Evolutionary conservation across 805 yeast species (phyloP).

Genomic region (Teunomyces cretensis): DNA sequence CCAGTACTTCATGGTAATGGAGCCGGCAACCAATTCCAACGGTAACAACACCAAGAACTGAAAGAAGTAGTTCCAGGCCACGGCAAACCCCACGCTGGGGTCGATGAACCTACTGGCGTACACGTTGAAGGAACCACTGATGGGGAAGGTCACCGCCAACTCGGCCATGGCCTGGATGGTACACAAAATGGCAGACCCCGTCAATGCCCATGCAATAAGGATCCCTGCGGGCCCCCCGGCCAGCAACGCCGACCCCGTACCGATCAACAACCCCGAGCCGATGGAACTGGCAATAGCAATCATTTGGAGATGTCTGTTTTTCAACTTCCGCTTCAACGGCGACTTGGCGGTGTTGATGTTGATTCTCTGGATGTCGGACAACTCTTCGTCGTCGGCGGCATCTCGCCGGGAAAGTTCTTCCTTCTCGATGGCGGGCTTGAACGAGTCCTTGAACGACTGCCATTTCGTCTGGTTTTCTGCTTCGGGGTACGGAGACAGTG

Average conservation of each 20-base stretch:
- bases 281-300: constrained; percentile 72
- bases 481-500: constrained; percentile 1
- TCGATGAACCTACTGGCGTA: constrained; percentile 53
- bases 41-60: constrained; percentile 60
- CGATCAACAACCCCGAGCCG: constrained; percentile 57
- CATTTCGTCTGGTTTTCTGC: constrained; percentile 23
- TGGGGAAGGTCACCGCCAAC: constrained; percentile 52
- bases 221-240: constrained; percentile 34
- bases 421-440: constrained; percentile 35
- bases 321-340: constrained; percentile 44
- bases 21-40: constrained; percentile 58
- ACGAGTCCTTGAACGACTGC: constrained; percentile 49
- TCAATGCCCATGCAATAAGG: constrained; percentile 27
- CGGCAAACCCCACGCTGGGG: constrained; percentile 55
- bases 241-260: constrained; percentile 43
- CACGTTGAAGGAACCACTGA: constrained; percentile 52
- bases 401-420: constrained; percentile 15
- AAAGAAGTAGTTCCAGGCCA: constrained; percentile 53
- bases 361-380: constrained; percentile 41
- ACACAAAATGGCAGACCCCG: constrained; percentile 23
- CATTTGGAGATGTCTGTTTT: constrained; percentile 55
- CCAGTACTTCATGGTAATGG: constrained; percentile 61
- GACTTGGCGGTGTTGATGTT: constrained; percentile 40
- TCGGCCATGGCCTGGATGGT: constrained; percentile 48
- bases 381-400: constrained; percentile 17